Evolutionary conservation across 192 early-diverging fungal genomes (phyloP).

Genomic region (Oehlia diaphana): DNA sequence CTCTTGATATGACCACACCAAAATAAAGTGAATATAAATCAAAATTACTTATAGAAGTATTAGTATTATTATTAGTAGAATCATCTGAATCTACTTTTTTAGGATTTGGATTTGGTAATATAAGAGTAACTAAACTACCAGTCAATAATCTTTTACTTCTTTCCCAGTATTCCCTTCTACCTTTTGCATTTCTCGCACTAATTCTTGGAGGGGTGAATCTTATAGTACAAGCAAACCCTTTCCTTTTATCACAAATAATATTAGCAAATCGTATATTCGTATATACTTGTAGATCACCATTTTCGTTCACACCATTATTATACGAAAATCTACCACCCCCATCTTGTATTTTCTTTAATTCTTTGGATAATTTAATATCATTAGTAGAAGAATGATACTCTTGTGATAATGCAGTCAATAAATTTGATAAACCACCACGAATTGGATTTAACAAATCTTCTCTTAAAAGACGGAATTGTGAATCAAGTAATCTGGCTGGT

Average conservation of each 20-base stretch:
- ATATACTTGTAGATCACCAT: not conserved
- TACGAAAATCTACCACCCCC: no score
- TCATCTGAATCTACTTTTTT: no score
- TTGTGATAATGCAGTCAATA: constrained; percentile 25
- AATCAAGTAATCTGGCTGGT: constrained; percentile 50
- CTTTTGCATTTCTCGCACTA: not conserved
- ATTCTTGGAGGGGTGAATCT: not conserved
- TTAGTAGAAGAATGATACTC: not conserved
- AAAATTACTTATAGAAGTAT: not conserved
- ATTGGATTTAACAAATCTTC: constrained; percentile 59
- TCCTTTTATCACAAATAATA: not conserved
- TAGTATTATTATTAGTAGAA: no score
- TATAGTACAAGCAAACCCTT: not conserved
- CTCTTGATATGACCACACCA: constrained; percentile 38
- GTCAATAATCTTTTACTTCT: constrained; percentile 21
- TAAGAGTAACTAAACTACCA: constrained; percentile 42
- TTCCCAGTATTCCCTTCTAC: not conserved
- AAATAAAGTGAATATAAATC: constrained; percentile 6
- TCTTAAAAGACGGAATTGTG: constrained; percentile 58
- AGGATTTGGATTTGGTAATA: constrained; percentile 16
- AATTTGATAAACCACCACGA: constrained; percentile 41
- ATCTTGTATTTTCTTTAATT: constrained; percentile 6
- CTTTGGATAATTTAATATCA: no score
- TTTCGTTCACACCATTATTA: not conserved
- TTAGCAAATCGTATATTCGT: not conserved